Percentiles rank a stretch among this genome's conserved stretches.
These are phyloP conservation scores for Trichoderma semiorbis DNA, from an alignment of 2,329 filamentous ascomycete species.

Conservation along the genomic window DNA sequence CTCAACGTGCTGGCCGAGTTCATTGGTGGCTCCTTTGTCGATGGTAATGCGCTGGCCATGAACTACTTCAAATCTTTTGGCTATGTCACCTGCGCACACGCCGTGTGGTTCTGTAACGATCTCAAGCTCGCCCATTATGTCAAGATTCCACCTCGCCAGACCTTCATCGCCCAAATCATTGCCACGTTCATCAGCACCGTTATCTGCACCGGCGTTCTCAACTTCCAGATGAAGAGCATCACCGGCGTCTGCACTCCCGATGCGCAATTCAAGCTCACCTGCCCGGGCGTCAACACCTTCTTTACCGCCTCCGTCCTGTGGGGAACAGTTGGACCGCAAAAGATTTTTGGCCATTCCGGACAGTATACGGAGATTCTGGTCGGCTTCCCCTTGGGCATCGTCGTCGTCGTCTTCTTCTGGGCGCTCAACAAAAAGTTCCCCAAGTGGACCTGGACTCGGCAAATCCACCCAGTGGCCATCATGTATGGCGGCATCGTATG, in stretches of 20 bases:
- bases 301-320: conserved; percentile 55
- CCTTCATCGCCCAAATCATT: conserved; percentile 57
- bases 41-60: conserved; percentile 51
- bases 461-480: conserved; percentile 48
- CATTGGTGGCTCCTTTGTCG: conserved; percentile 49
- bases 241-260: conserved; percentile 46
- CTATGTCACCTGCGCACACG: conserved; percentile 48
- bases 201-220: conserved; percentile 47
- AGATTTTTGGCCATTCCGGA: conserved; percentile 47
- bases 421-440: conserved; percentile 39
- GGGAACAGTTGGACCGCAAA: conserved; percentile 51
- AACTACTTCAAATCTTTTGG: conserved; percentile 55
- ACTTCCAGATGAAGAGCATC: conserved; percentile 49
- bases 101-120: conserved; percentile 49
- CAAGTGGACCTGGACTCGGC: conserved; percentile 38
- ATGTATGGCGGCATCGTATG: conserved; percentile 46
- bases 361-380: conserved; percentile 47
- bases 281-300: conserved; percentile 52
- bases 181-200: conserved; percentile 54
- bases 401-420: conserved; percentile 44
- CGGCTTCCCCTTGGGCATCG: conserved; percentile 49
- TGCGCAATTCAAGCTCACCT: conserved; percentile 48
- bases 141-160: conserved; percentile 59
- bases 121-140: conserved; percentile 53
- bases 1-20: conserved; percentile 53